Evolutionary conservation across 2,329 filamentous ascomycete species (phyloP).

Genomic region (Aspergillus nomiae): DNA sequence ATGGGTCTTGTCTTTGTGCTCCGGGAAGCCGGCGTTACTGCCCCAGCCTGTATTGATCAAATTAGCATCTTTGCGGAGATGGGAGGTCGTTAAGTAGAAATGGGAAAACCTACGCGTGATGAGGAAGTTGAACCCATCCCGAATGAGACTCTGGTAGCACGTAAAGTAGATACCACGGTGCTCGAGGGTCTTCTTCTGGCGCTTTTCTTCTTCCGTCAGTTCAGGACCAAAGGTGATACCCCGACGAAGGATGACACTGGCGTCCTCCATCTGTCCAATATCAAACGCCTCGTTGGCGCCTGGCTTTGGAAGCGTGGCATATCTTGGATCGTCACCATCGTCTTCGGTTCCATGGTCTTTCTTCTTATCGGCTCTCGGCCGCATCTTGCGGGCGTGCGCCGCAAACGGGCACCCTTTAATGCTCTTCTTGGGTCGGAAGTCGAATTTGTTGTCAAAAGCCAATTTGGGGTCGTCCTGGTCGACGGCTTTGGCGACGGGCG

Average conservation of each 20-base stretch:
- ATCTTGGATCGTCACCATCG: conserved; percentile 1
- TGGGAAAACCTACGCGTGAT: not conserved
- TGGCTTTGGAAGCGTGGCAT: conserved; percentile 3
- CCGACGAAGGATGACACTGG: conserved; percentile 45
- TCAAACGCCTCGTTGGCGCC: not conserved
- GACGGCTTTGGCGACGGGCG: conserved; percentile 35
- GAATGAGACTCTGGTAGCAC: conserved; percentile 49
- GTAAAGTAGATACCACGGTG: conserved; percentile 51
- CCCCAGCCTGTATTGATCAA: conserved; percentile 21
- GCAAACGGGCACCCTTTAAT: conserved; percentile 47
- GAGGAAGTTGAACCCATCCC: conserved; percentile 31
- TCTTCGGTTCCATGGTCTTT: conserved; percentile 8
- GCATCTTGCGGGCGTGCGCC: conserved; percentile 52
- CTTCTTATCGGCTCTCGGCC: conserved; percentile 42
- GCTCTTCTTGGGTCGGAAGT: conserved; percentile 35
- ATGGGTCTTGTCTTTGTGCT: conserved; percentile 12
- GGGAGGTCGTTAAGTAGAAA: rapidly evolving
- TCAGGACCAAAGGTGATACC: conserved; percentile 49
- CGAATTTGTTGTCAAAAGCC: conserved; percentile 43
- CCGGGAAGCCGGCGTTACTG: conserved; percentile 22
- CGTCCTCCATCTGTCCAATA: conserved; percentile 8
- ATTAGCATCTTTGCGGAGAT: not conserved
- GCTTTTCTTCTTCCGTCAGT: conserved; percentile 37
- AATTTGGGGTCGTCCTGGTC: conserved; percentile 34
- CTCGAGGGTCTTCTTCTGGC: conserved; percentile 26